phyloP scores from a whole-genome alignment of 116 monocot species.

The Zostera marina region DNA sequence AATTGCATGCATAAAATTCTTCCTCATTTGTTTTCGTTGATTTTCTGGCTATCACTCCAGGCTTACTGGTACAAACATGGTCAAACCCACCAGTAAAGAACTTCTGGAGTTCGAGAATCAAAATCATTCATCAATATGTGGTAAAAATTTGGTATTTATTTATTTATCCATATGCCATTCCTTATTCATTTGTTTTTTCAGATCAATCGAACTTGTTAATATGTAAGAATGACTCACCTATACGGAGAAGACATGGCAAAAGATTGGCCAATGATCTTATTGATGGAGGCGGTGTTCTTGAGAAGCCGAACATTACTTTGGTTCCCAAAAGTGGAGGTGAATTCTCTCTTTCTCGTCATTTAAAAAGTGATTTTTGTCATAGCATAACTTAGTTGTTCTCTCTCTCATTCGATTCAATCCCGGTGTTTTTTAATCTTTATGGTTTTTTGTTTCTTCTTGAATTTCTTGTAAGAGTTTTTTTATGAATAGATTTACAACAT shows the following conservation, averaged over 20 bases:
- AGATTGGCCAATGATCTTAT: neutral
- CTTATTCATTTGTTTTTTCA: neutral
- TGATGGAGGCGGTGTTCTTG: neutral
- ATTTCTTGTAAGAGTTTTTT: neutral
- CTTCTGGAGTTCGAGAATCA: slow-evolving; percentile 1
- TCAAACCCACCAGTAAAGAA: slow-evolving; percentile 1
- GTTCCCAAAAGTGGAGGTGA: slow-evolving; percentile 5
- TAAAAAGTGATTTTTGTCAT: neutral
- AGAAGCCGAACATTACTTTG: neutral
- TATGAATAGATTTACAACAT: neutral
- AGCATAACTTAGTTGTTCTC: neutral
- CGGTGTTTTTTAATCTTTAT: neutral
- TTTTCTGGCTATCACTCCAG: neutral
- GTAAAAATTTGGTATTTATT: neutral
- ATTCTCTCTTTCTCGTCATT: neutral
- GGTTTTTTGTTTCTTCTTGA: neutral
- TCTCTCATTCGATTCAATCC: neutral
- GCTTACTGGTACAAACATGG: neutral
- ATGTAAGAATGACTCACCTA: neutral
- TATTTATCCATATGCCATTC: neutral
- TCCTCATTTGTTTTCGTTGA: neutral
- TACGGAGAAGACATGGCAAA: neutral
- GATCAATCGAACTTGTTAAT: neutral
- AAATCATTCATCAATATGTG: neutral
- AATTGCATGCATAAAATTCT: too few relatives aligned